phyloP scores from a whole-genome alignment of 768 basidiomycete species.

The Pisolithus orientalis region DNA sequence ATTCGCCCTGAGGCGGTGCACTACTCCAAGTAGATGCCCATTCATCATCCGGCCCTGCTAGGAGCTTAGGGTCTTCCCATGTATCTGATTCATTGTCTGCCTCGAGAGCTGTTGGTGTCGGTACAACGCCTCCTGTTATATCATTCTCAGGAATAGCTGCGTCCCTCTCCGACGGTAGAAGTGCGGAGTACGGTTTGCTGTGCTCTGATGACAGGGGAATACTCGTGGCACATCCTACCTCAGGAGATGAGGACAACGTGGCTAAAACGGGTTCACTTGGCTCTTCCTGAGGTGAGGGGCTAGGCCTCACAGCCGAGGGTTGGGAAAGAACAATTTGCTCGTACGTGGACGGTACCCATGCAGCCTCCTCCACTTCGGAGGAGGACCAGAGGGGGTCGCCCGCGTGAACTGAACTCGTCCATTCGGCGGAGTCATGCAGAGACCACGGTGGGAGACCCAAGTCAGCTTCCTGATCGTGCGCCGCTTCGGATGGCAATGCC shows the following conservation, averaged over 20 bases:
- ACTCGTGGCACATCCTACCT: background rate
- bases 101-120: background rate
- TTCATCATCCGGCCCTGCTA: constrained; percentile 12
- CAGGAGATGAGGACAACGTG: background rate
- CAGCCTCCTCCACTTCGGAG: background rate
- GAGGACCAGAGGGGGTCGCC: constrained; percentile 39
- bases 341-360: constrained; percentile 11
- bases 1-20: constrained; percentile 11
- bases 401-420: constrained; percentile 42
- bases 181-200: background rate
- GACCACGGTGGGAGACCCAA: constrained; percentile 55
- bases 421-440: constrained; percentile 35
- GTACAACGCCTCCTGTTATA: constrained; percentile 51
- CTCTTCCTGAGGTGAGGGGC: background rate
- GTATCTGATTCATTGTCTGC: constrained; percentile 11
- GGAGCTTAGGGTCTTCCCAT: constrained; percentile 4
- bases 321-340: constrained; percentile 4
- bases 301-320: constrained; percentile 1
- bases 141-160: constrained; percentile 11
- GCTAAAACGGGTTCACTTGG: background rate
- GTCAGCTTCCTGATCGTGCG: constrained; percentile 43
- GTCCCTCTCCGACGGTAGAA: constrained; percentile 1
- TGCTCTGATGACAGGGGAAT: background rate
- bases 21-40: constrained; percentile 41
- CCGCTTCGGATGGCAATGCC: constrained; percentile 3